Evolutionary conservation across 306 rosid genomes (phyloP), one percentile per base, ranked within the genome.

Genomic region (Malus sylvestris): DNA sequence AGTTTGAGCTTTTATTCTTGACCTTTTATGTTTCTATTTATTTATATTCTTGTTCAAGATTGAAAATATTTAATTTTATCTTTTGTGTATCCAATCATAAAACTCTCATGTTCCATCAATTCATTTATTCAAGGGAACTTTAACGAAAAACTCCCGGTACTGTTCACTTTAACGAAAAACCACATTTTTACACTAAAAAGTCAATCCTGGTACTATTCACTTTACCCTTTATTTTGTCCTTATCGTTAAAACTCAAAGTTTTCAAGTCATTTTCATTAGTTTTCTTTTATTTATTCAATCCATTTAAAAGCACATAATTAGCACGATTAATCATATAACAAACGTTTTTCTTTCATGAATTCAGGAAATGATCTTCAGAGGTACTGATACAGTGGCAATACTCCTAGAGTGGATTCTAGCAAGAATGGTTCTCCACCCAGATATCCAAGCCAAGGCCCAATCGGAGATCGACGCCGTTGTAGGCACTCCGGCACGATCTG

Each of bases 291-390:
- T 27, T 2, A 49, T 59, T 22, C 30, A 59, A 23, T 4, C 15
- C 64, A 23, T 59, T 59, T 59, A 59, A 59, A 25, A 59, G 30
- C 7, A 23, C 30, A 59, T 51, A 51, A 23, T 59, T 10, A 22
- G 10, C 1, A 23, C 0, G 12, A 58, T 59, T n/a, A 10, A 5
- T 25, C 1, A 19, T 45, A 40, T 14, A 1, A 6, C 13, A 10
- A 19, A 29, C 27, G 7, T 67, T 52, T 4, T 52, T 68, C 29
- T 69, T 51, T 15, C 10, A 8, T 58, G 20, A 38, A 59, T 70
- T 2, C 68, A 93, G 98, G 98, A 93, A 78, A 87, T 91, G 98
- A 88, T 93, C 8, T 93, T 93, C 40, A 83, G 98, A 76, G 98
- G 98, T 16, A 93, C 98, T 0, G 98, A 93, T 59, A 93, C 98